Percentiles rank a stretch among this genome's conserved stretches.
These are phyloP conservation scores for Colletotrichum acutatum DNA, from an alignment of 2,329 filamentous ascomycete genomes.

Conservation along the genomic window DNA sequence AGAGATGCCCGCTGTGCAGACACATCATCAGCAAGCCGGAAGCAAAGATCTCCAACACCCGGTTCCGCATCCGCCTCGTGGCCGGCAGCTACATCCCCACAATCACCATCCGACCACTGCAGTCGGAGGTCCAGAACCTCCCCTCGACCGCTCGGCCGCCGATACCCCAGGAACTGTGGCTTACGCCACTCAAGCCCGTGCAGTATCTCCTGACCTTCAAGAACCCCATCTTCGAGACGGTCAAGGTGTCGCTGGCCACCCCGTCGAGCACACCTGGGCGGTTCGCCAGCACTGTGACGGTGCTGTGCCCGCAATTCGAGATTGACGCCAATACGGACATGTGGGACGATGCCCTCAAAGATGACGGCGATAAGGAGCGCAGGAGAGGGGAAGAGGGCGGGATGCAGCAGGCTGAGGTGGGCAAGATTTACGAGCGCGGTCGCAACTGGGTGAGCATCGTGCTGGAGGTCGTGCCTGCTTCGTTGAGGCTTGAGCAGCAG, in stretches of 20 bases:
- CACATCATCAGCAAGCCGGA: slow-evolving; percentile 97
- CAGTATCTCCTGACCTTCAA: slow-evolving; percentile 92
- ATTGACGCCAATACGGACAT: slow-evolving; percentile 90
- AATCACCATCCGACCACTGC: slow-evolving; percentile 76
- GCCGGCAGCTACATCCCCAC: slow-evolving; percentile 89
- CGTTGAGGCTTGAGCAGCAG: slow-evolving; percentile 54
- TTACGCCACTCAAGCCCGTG: slow-evolving; percentile 69
- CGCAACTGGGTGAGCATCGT: slow-evolving; percentile 96
- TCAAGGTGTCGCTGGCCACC: slow-evolving; percentile 88
- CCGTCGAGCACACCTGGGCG: slow-evolving; percentile 82
- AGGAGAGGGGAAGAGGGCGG: slow-evolving; percentile 53
- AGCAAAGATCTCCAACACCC: slow-evolving; percentile 85
- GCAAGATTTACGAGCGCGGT: slow-evolving; percentile 95
- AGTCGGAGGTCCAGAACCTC: slow-evolving; percentile 44
- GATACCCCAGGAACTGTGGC: slow-evolving; percentile 50
- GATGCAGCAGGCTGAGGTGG: slow-evolving; percentile 78
- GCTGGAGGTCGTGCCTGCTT: slow-evolving; percentile 83
- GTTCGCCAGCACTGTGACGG: slow-evolving; percentile 83
- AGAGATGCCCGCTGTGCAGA: slow-evolving; percentile 90
- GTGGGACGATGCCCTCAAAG: slow-evolving; percentile 88
- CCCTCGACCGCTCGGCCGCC: slow-evolving; percentile 40
- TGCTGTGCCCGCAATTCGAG: slow-evolving; percentile 93
- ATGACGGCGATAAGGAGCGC: slow-evolving; percentile 51
- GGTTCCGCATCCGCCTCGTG: slow-evolving; percentile 92
- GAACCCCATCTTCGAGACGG: slow-evolving; percentile 92